Conservation (phyloP, 768 basidiomycete genomes). For the Lepiota venenata region DNA sequence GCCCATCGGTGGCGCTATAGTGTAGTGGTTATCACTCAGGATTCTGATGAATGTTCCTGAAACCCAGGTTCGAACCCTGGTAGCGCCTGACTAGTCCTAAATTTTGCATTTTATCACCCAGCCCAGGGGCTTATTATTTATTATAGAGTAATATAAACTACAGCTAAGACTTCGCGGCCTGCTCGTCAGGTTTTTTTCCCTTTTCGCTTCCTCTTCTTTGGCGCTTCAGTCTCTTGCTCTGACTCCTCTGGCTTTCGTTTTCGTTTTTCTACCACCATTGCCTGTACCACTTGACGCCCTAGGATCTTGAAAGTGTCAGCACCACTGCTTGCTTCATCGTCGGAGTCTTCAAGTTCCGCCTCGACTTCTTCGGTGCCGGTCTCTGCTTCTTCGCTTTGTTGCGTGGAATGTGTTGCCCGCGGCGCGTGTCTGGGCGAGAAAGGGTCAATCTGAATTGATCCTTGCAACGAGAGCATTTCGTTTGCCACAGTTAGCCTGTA, state of each 20-base stretch:
- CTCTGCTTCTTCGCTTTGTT: constrained; percentile 19
- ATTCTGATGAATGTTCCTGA: constrained; percentile 35
- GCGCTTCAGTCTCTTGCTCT: neutral
- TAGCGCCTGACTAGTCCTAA: constrained; percentile 26
- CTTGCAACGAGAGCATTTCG: constrained; percentile 88
- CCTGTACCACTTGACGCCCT: constrained; percentile 18
- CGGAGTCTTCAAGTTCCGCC: constrained; percentile 16
- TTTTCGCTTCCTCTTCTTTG: constrained; percentile 20
- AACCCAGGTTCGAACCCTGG: constrained; percentile 48
- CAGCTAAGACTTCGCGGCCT: constrained; percentile 13
- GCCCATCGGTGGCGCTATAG: constrained; percentile 25
- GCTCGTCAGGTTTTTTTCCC: constrained; percentile 19
- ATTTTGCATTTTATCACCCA: neutral
- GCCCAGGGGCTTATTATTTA: neutral
- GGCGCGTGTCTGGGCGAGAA: constrained; percentile 56
- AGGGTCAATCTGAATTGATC: constrained; percentile 76
- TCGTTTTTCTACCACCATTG: constrained; percentile 17
- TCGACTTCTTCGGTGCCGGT: constrained; percentile 12
- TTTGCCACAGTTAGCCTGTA: constrained; percentile 83
- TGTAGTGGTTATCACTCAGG: constrained; percentile 40
- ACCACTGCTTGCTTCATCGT: constrained; percentile 9
- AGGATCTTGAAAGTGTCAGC: constrained; percentile 19
- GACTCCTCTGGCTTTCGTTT: neutral
- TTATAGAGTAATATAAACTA: constrained; percentile 17
- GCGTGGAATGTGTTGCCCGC: constrained; percentile 23